Conservation (phyloP, 2,329 filamentous ascomycete genomes). For the Zelopaecilomyces penicillatus region DNA sequence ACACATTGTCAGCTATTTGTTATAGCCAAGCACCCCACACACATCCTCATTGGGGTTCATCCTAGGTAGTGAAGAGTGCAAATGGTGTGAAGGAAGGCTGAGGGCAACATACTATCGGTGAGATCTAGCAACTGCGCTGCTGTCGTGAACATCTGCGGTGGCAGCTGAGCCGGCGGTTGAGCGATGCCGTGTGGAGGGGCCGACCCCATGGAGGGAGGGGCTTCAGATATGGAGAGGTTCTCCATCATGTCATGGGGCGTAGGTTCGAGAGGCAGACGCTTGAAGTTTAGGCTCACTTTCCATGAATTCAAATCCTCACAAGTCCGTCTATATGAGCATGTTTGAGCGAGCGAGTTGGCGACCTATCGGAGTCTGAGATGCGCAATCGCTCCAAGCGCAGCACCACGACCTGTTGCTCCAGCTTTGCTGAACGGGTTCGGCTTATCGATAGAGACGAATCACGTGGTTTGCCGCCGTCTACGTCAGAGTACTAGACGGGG, state of each 20-base stretch:
- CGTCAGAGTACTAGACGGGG: background rate
- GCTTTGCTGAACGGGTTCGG: too few relatives aligned
- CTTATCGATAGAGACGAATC: slow-evolving; percentile 8
- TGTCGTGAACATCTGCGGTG: slow-evolving; percentile 97
- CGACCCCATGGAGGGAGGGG: slow-evolving; percentile 32
- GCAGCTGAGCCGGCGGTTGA: slow-evolving; percentile 55
- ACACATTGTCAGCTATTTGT: too few relatives aligned
- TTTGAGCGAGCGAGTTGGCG: background rate
- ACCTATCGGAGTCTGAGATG: too few relatives aligned
- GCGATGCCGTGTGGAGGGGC: slow-evolving; percentile 20
- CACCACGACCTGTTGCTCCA: too few relatives aligned
- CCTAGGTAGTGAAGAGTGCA: background rate
- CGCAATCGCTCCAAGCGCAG: too few relatives aligned
- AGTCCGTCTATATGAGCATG: slow-evolving; percentile 6
- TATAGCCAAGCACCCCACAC: too few relatives aligned
- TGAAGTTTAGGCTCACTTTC: slow-evolving; percentile 1
- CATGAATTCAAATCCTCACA: slow-evolving; percentile 1
- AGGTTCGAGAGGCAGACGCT: background rate
- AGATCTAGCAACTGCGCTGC: slow-evolving; percentile 91
- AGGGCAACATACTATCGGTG: slow-evolving; percentile 73
- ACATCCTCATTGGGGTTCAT: background rate
- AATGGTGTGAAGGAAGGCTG: too few relatives aligned
- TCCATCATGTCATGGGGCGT: slow-evolving; percentile 36
- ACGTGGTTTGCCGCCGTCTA: slow-evolving; percentile 2
- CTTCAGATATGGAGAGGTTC: slow-evolving; percentile 43